Evolutionary conservation across 495 filamentous ascomycete species (phyloP).

Genomic region (Choiromyces venosus): DNA sequence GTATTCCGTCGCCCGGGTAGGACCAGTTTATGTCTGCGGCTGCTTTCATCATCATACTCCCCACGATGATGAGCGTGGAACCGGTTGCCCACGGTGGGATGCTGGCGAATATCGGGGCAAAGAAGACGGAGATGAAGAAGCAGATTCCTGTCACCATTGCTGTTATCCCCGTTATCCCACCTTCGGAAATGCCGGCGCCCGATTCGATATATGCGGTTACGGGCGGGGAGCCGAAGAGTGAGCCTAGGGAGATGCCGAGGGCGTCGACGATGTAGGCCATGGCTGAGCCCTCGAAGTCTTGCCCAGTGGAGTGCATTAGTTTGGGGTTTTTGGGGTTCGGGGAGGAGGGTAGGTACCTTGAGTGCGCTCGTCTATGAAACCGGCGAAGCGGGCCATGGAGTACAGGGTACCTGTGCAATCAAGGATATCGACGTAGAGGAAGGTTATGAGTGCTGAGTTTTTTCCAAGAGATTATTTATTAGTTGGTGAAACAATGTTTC

Average conservation of each 20-base stretch:
- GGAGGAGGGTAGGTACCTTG: conserved; percentile 22
- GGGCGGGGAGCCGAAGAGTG: conserved; percentile 65
- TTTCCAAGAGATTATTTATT: conserved; percentile 6
- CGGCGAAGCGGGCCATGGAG: conserved; percentile 74
- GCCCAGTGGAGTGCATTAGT: conserved; percentile 29
- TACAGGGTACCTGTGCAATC: conserved; percentile 63
- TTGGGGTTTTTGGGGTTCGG: conserved; percentile 1
- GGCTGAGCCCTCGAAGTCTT: conserved; percentile 72
- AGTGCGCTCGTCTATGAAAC: conserved; percentile 56
- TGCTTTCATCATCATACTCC: conserved; percentile 70
- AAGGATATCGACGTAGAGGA: conserved; percentile 78
- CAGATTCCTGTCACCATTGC: conserved; percentile 68
- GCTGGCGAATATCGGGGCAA: conserved; percentile 77
- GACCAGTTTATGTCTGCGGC: conserved; percentile 77
- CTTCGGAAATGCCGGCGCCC: conserved; percentile 77
- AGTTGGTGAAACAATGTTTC: background rate
- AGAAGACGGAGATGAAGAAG: conserved; percentile 83
- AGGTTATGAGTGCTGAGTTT: conserved; percentile 63
- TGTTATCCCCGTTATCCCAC: conserved; percentile 73
- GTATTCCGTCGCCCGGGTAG: conserved; percentile 64
- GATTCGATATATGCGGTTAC: conserved; percentile 80
- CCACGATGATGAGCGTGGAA: conserved; percentile 72
- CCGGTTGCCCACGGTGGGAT: conserved; percentile 82
- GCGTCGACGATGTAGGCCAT: conserved; percentile 76
- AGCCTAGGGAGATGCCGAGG: conserved; percentile 68